phyloP scores from a whole-genome alignment of 2,329 filamentous ascomycete species.

The Stromatinia cepivora region DNA sequence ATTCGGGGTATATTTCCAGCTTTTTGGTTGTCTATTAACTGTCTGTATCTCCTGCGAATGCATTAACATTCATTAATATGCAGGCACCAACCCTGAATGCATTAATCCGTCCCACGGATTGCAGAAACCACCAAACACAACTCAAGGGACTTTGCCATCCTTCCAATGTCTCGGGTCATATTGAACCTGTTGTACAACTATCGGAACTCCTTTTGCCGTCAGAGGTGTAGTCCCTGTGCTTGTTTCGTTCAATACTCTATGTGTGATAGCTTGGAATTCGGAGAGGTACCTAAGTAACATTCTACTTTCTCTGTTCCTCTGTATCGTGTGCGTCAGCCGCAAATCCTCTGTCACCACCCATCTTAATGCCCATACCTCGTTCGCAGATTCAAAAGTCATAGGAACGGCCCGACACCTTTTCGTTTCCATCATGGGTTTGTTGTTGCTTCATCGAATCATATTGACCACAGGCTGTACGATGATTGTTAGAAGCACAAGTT shows the following conservation, averaged over 20 bases:
- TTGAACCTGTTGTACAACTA: neutral
- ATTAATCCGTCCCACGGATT: neutral
- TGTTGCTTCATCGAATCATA: neutral
- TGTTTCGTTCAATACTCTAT: neutral
- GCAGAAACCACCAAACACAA: neutral
- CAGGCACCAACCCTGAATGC: neutral
- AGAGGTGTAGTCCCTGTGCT: neutral
- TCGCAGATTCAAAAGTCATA: neutral
- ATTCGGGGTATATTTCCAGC: neutral
- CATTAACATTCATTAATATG: neutral
- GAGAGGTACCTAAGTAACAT: neutral
- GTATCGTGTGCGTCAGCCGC: neutral
- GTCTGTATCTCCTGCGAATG: neutral
- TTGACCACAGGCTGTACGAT: no score
- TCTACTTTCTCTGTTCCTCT: neutral
- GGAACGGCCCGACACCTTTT: no score
- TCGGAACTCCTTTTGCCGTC: neutral
- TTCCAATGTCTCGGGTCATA: slow-evolving; percentile 1
- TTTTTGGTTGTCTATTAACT: neutral
- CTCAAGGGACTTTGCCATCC: neutral
- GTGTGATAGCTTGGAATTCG: neutral
- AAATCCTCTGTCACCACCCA: no score
- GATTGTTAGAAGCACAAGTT: no score
- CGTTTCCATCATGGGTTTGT: neutral
- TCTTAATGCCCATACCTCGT: neutral